phyloP scores from a whole-genome alignment of 2,329 filamentous ascomycete genomes.

The Calonectria montana region DNA sequence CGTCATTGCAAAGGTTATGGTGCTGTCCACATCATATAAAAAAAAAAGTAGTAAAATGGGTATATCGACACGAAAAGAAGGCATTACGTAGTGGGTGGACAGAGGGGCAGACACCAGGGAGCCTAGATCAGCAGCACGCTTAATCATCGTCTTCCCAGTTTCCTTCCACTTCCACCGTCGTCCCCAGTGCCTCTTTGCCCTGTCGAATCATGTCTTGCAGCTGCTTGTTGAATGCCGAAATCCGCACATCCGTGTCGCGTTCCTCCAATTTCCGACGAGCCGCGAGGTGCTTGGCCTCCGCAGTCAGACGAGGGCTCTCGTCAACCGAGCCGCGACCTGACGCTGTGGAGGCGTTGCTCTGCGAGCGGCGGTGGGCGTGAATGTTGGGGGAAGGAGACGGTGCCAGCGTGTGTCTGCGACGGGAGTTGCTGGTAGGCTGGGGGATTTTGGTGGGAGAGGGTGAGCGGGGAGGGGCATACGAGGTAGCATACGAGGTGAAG shows the following conservation, averaged over 20 bases:
- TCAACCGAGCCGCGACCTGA: constrained; percentile 46
- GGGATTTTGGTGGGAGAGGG: constrained; percentile 59
- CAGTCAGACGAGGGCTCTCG: constrained; percentile 62
- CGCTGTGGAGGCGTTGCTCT: constrained; percentile 58
- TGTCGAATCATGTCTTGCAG: constrained; percentile 89
- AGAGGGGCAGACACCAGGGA: not conserved
- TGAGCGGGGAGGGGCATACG: constrained; percentile 43
- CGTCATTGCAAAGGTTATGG: not conserved
- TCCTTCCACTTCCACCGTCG: constrained; percentile 71
- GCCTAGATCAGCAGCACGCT: not conserved
- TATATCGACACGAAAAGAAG: constrained; percentile 18
- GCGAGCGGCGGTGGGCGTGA: constrained; percentile 54
- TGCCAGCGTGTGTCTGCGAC: constrained; percentile 18
- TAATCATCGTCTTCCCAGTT: constrained; percentile 57
- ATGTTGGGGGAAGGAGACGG: constrained; percentile 31
- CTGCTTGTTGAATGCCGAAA: constrained; percentile 82
- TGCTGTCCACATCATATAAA: constrained; percentile 7
- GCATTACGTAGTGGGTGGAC: constrained; percentile 16
- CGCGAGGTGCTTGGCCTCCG: constrained; percentile 80
- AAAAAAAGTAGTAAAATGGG: constrained; percentile 14
- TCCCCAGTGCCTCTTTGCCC: constrained; percentile 86
- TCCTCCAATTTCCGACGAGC: constrained; percentile 80
- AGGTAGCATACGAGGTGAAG: constrained; percentile 15
- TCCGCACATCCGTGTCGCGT: constrained; percentile 80
- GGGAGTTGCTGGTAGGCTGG: constrained; percentile 24